Conservation (phyloP, 2,329 filamentous ascomycete species). For the Xylaria sp. region DNA sequence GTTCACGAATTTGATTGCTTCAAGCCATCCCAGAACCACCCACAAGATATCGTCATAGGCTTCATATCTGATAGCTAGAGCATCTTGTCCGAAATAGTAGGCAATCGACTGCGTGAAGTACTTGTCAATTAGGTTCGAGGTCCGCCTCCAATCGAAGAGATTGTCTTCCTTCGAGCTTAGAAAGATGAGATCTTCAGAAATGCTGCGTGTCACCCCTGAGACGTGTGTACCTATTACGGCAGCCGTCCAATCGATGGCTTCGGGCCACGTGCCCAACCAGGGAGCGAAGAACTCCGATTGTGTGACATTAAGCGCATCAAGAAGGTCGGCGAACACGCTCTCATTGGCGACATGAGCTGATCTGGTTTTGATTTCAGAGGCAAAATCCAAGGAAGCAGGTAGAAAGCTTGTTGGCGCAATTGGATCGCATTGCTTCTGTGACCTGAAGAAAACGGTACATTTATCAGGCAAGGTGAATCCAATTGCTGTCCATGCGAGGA, state of each 20-base stretch:
- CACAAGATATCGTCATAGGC: slow-evolving; percentile 96
- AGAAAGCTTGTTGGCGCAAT: slow-evolving; percentile 44
- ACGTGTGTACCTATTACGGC: slow-evolving; percentile 86
- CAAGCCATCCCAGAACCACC: slow-evolving; percentile 93
- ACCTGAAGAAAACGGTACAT: slow-evolving; percentile 42
- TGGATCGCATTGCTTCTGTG: slow-evolving; percentile 40
- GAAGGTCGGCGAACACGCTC: slow-evolving; percentile 59
- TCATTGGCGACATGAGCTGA: slow-evolving; percentile 37
- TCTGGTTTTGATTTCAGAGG: slow-evolving; percentile 23
- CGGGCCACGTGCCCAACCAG: slow-evolving; percentile 84
- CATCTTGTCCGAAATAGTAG: slow-evolving; percentile 90
- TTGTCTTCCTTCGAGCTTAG: slow-evolving; percentile 50
- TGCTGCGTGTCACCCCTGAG: slow-evolving; percentile 75
- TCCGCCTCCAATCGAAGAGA: slow-evolving; percentile 58
- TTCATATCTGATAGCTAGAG: slow-evolving; percentile 75
- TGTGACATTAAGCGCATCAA: slow-evolving; percentile 77
- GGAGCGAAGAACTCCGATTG: slow-evolving; percentile 81
- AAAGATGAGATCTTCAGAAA: slow-evolving; percentile 68
- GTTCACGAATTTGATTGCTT: slow-evolving; percentile 79
- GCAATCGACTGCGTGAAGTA: slow-evolving; percentile 82
- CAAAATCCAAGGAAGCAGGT: slow-evolving; percentile 31
- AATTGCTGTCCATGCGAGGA: slow-evolving; percentile 6
- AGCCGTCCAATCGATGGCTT: slow-evolving; percentile 91
- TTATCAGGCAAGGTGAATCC: slow-evolving; percentile 22
- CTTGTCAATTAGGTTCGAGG: slow-evolving; percentile 82